Conservation (phyloP, 2,329 filamentous ascomycete species). For the Didymella lethalis region DNA sequence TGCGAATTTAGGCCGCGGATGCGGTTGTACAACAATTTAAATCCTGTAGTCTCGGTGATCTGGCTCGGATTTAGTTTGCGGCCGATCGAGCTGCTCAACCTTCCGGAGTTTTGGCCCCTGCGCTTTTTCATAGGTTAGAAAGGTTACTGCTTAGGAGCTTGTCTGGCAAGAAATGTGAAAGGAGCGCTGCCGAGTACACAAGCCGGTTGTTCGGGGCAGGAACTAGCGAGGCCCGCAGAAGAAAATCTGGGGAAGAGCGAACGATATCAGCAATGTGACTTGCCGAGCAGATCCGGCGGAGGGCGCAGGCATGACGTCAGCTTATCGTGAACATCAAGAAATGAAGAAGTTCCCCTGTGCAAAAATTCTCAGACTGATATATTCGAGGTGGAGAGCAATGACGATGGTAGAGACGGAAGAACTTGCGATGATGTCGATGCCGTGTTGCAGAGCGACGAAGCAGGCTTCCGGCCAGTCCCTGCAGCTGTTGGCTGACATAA, state of each 20-base stretch:
- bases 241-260: conserved; percentile 15
- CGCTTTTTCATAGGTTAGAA: not conserved
- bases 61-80: conserved; percentile 4
- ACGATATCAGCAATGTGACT: conserved; percentile 2
- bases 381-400: conserved; percentile 18
- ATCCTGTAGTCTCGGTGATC: not conserved
- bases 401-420: conserved; percentile 10
- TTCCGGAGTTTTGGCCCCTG: not conserved
- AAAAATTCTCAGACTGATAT: not conserved
- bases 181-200: conserved; percentile 7
- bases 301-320: conserved; percentile 16
- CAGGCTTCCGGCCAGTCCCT: conserved; percentile 18
- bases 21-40: conserved; percentile 5
- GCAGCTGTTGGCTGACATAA: conserved; percentile 22
- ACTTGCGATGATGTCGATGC: conserved; percentile 13
- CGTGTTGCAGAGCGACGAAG: conserved; percentile 5
- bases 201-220: conserved; percentile 13
- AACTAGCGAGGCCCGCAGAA: conserved; percentile 7
- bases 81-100: conserved; percentile 1
- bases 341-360: conserved; percentile 15
- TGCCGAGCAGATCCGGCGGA: conserved; percentile 17
- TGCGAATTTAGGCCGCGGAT: conserved; percentile 12
- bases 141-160: not conserved
- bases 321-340: not conserved
- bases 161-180: conserved; percentile 7